A percentile compares a stretch with the other conserved stretches of the same genome.
Conservation (phyloP, 2,329 filamentous ascomycete species). For the Colletotrichum phormii region DNA sequence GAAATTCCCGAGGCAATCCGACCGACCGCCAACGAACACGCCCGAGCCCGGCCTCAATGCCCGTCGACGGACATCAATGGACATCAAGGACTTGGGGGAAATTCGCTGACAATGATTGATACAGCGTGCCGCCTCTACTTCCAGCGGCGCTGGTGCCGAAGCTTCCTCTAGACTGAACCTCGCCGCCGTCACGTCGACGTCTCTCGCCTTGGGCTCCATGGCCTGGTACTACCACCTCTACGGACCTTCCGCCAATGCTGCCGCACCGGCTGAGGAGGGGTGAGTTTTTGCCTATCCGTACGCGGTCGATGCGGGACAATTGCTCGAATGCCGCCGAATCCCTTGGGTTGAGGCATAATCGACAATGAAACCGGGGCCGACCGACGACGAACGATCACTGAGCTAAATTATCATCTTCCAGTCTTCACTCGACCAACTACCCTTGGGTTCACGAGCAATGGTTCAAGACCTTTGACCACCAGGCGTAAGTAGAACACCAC, state of each 20-base stretch:
- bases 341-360: conserved; percentile 38
- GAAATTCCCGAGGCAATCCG: conserved; percentile 50
- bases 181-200: conserved; percentile 87
- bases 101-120: conserved; percentile 51
- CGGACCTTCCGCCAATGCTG: conserved; percentile 86
- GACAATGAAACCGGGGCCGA: conserved; percentile 13
- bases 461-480: conserved; percentile 96
- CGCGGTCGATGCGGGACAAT: conserved; percentile 21
- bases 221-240: conserved; percentile 99
- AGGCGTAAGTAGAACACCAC: conserved; percentile 74
- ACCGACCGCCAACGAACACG: conserved; percentile 27
- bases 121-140: conserved; percentile 77
- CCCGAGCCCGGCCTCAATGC: conserved; percentile 28
- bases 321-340: conserved; percentile 19
- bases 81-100: conserved; percentile 26
- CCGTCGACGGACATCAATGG: conserved; percentile 39
- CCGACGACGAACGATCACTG: conserved; percentile 15
- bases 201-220: conserved; percentile 86
- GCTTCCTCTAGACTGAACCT: conserved; percentile 84
- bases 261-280: conserved; percentile 97
- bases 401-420: conserved; percentile 52
- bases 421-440: conserved; percentile 91
- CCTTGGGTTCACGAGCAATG: conserved; percentile 95
- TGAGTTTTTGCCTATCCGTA: conserved; percentile 66
- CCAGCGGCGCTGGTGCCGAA: conserved; percentile 77